Evolutionary conservation across 1,284 basidiomycete species (phyloP).

Genomic region (Marasmius oreades): DNA sequence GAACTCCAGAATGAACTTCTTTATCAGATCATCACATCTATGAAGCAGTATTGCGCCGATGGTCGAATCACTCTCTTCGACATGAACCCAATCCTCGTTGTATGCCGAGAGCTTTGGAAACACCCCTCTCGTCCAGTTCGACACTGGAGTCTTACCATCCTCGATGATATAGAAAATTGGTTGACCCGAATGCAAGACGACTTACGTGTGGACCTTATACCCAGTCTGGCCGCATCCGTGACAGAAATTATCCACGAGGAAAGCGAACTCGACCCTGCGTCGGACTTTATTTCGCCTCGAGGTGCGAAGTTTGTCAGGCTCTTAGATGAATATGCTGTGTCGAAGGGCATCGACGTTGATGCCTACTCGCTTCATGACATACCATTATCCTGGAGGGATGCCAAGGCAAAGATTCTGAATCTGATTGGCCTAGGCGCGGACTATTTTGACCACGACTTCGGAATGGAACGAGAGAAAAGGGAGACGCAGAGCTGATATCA

Average conservation of each 20-base stretch:
- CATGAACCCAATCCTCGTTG: conserved; percentile 10
- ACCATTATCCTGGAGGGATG: conserved; percentile 13
- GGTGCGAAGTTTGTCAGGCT: conserved; percentile 10
- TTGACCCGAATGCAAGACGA: conserved; percentile 9
- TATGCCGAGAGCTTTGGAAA: conserved; percentile 12
- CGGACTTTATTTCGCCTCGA: conserved; percentile 9
- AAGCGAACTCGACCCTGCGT: conserved; percentile 6
- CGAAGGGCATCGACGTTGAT: conserved; percentile 11
- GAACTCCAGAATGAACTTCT: conserved; percentile 11
- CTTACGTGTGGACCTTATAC: conserved; percentile 9
- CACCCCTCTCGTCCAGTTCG: conserved; percentile 9
- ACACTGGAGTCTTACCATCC: conserved; percentile 3
- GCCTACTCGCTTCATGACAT: conserved; percentile 11
- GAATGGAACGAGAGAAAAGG: too few relatives aligned
- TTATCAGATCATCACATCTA: conserved; percentile 9
- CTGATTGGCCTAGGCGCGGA: conserved; percentile 7
- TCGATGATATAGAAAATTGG: conserved; percentile 13
- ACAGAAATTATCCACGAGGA: conserved; percentile 12
- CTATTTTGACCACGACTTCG: conserved; percentile 7
- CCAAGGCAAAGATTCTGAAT: conserved; percentile 9
- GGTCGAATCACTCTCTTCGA: conserved; percentile 13
- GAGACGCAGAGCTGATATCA: too few relatives aligned
- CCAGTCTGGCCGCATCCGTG: conserved; percentile 9
- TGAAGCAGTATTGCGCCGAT: conserved; percentile 9
- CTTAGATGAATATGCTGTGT: conserved; percentile 5